Evolutionary conservation across 306 rosid species (phyloP).

Genomic region (Cicer yamashitae): DNA sequence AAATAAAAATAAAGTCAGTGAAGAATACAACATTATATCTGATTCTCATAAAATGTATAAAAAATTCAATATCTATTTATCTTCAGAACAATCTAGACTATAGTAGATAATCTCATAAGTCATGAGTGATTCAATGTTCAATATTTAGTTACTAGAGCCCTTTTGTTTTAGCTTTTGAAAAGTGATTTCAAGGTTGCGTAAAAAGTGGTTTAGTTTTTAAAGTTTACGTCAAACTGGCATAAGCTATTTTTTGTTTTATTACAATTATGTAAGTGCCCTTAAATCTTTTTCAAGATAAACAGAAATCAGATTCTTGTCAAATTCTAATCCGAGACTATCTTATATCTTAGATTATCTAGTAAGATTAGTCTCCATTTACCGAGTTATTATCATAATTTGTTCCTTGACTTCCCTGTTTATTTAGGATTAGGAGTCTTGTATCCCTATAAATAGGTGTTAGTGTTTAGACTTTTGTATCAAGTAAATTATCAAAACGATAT

Average conservation of each 20-base stretch:
- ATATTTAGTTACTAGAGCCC: background rate
- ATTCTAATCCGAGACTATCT: no score
- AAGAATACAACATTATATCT: constrained; percentile 35
- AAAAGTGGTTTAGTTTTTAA: background rate
- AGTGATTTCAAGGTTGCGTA: constrained; percentile 11
- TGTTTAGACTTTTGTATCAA: background rate
- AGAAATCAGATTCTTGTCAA: background rate
- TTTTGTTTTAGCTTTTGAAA: constrained; percentile 1
- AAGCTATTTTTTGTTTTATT: background rate
- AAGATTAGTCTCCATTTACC: no score
- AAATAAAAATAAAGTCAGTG: constrained; percentile 5
- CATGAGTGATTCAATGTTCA: constrained; percentile 6
- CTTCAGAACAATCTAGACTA: constrained; percentile 20
- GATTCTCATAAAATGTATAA: background rate
- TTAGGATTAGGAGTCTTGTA: background rate
- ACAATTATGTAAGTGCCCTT: background rate
- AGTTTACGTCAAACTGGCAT: background rate
- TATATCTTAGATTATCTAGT: no score
- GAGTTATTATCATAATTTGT: no score
- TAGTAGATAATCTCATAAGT: background rate
- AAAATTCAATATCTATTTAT: background rate
- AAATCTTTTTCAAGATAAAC: background rate
- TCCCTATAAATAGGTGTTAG: background rate
- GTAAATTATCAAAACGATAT: background rate
- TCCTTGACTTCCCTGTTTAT: no score